A percentile compares a stretch with the other conserved stretches of the same genome.
Evolutionary conservation across 108 stramenopile genomes (phyloP).

Genomic region (Nitzschia sp.): DNA sequence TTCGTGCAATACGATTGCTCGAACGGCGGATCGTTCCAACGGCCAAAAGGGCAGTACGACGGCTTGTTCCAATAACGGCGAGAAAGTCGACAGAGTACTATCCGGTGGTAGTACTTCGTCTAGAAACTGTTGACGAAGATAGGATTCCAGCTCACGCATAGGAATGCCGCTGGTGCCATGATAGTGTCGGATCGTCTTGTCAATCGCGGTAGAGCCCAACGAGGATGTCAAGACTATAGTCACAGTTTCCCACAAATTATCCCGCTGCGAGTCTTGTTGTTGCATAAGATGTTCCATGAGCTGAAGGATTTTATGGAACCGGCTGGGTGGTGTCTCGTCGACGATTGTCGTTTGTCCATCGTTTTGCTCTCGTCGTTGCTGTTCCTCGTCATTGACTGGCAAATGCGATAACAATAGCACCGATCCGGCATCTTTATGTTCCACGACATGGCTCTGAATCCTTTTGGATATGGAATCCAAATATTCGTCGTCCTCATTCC

Average conservation of each 20-base stretch:
- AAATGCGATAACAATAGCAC: background rate
- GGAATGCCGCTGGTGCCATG: background rate
- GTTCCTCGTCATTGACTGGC: background rate
- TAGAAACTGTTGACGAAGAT: background rate
- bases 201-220: slow-evolving; percentile 12
- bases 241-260: background rate
- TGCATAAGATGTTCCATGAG: no score
- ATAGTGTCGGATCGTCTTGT: slow-evolving; percentile 19
- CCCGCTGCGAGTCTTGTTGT: background rate
- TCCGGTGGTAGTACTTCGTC: no score
- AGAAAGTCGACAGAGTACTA: no score
- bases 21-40: background rate
- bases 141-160: slow-evolving; percentile 4
- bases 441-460: background rate
- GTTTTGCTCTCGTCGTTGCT: background rate
- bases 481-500: background rate
- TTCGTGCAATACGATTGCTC: background rate
- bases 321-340: no score
- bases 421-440: background rate
- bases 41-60: slow-evolving; percentile 9
- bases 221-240: slow-evolving; percentile 19
- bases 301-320: no score
- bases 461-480: no score
- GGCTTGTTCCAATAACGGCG: no score
- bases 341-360: no score